Percentiles rank a stretch among this genome's conserved stretches.
Evolutionary conservation across 208 protist species (phyloP).

Genomic region (Leptomonas seymouri): DNA sequence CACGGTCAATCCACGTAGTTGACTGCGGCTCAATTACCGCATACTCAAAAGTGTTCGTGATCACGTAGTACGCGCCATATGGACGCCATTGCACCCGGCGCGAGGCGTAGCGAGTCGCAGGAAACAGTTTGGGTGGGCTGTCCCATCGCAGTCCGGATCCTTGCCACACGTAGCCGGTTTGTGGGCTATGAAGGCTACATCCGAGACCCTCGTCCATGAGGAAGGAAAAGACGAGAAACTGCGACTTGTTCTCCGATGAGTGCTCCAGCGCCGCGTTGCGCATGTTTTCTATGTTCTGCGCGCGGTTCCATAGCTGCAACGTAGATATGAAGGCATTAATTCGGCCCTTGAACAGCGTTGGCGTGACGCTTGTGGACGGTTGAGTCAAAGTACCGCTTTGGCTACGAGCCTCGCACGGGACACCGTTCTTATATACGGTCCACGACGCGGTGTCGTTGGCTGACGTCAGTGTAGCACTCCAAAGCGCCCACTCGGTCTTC

Average conservation of each 20-base stretch:
- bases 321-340: constrained; percentile 39
- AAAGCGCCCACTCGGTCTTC: constrained; percentile 59
- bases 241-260: constrained; percentile 23
- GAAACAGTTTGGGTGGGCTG: constrained; percentile 37
- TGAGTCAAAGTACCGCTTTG: constrained; percentile 56
- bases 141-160: constrained; percentile 50
- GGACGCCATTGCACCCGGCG: constrained; percentile 44
- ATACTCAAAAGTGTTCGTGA: constrained; percentile 75
- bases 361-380: constrained; percentile 18
- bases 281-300: constrained; percentile 54
- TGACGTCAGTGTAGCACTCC: constrained; percentile 71
- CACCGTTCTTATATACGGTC: constrained; percentile 76
- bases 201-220: constrained; percentile 74
- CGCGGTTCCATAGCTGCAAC: constrained; percentile 58
- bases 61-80: constrained; percentile 55
- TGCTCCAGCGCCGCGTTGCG: constrained; percentile 39
- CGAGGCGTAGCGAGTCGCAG: constrained; percentile 20
- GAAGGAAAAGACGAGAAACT: constrained; percentile 64
- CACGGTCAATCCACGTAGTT: constrained; percentile 74
- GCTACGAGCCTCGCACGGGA: constrained; percentile 42
- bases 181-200: constrained; percentile 53
- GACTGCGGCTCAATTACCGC: constrained; percentile 71
- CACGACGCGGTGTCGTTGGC: constrained; percentile 67
- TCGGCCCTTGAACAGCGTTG: constrained; percentile 23
- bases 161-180: constrained; percentile 51